Evolutionary conservation across 192 early-diverging fungal species (phyloP).

Genomic region (Spinellus fusiger): DNA sequence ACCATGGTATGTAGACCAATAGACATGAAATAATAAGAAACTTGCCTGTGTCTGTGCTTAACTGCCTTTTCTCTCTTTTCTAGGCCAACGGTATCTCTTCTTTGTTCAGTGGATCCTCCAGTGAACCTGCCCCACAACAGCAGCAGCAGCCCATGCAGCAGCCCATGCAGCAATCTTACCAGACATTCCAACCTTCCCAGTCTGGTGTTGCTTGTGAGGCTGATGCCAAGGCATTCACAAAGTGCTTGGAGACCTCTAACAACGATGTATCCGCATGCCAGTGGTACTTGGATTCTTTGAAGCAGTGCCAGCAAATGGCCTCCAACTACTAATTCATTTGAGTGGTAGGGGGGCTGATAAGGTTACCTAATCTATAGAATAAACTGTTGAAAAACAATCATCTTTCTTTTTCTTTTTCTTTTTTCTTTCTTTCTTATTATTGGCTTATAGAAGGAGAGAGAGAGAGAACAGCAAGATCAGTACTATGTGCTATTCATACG

Average conservation of each 20-base stretch:
- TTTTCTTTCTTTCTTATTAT: too few species aligned
- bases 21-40: neutral
- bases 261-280: constrained; percentile 81
- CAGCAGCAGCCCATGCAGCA: constrained; percentile 26
- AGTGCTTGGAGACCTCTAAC: constrained; percentile 78
- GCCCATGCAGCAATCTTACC: constrained; percentile 24
- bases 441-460: too few species aligned
- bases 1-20: constrained; percentile 37
- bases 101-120: constrained; percentile 46
- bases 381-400: too few species aligned
- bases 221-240: constrained; percentile 79
- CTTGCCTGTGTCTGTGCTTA: neutral
- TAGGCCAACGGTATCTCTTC: constrained; percentile 28
- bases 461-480: too few species aligned
- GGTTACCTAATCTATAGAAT: too few species aligned
- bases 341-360: too few species aligned
- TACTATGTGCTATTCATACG: too few species aligned
- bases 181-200: constrained; percentile 25
- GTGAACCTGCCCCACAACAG: constrained; percentile 37
- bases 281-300: constrained; percentile 88
- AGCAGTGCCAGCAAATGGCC: constrained; percentile 72
- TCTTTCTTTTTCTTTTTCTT: too few species aligned
- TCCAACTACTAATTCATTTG: constrained; percentile 29
- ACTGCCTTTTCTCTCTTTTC: neutral
- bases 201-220: constrained; percentile 48